phyloP scores from a whole-genome alignment of 1,284 basidiomycete species.

The Sanghuangporus weigelae region DNA sequence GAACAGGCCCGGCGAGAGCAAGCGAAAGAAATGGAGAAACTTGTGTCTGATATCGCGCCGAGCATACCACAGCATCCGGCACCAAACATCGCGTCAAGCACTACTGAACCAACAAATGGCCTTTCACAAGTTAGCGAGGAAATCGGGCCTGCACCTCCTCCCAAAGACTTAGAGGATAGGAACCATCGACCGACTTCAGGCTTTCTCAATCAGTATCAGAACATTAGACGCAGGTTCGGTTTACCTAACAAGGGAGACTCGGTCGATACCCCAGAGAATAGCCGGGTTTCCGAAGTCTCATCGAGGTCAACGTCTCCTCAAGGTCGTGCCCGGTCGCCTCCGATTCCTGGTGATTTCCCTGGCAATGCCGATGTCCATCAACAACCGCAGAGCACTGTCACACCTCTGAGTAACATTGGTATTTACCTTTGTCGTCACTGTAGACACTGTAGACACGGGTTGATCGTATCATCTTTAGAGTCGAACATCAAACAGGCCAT shows the following conservation, averaged over 20 bases:
- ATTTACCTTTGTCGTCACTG: slow-evolving; percentile 20
- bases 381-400: slow-evolving; percentile 33
- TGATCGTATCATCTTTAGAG: slow-evolving; percentile 32
- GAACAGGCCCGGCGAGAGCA: slow-evolving; percentile 38
- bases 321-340: slow-evolving; percentile 3
- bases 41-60: slow-evolving; percentile 14
- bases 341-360: slow-evolving; percentile 15
- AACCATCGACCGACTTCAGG: slow-evolving; percentile 9
- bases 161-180: not conserved
- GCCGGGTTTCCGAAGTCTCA: not conserved
- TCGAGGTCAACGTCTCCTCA: not conserved
- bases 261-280: not conserved
- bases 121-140: not conserved
- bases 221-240: slow-evolving; percentile 26
- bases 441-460: not conserved
- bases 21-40: slow-evolving; percentile 22
- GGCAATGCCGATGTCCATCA: slow-evolving; percentile 15
- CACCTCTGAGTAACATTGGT: slow-evolving; percentile 61
- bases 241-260: slow-evolving; percentile 1
- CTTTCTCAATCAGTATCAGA: slow-evolving; percentile 24
- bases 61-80: slow-evolving; percentile 6
- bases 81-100: slow-evolving; percentile 1
- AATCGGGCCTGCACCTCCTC: not conserved
- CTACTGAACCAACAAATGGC: not conserved
- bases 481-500: slow-evolving; percentile 75